Evolutionary conservation across 23 red algal genomes (phyloP), one percentile per base, ranked within the genome.

Genomic region (Gracilariopsis chorda): DNA sequence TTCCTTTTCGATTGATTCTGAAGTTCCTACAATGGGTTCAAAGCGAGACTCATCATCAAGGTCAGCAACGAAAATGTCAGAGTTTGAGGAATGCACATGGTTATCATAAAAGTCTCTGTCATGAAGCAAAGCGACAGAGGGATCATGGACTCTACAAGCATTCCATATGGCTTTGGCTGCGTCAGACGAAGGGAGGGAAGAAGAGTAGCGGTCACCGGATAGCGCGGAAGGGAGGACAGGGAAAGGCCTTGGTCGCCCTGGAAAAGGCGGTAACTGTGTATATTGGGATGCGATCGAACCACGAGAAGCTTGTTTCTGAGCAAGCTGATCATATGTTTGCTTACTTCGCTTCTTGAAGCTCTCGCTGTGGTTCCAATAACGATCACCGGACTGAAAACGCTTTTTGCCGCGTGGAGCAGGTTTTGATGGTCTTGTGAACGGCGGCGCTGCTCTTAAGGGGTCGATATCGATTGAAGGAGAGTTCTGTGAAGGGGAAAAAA

Each of bases 1-100:
- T 17, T 86, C 88, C 51, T 96, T 96, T 77, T 96, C 94, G 46
- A 96, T 71, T 23, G 68, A 55, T 45, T 91, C 45, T 28, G 55
- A 82, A n/a, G 77, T 91, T 40, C 88, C 88, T 76, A 91, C 75
- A 79, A 91, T 65, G 48, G 88, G 43, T 75, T 82, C 88, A 69
- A 70, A 80, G 52, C 51, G 48, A 47, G 45, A 82, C 36, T 80
- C 88, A 81, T 51, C 75, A 43, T 91, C 58, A 29, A 24, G 61
- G 44, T 78, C 85, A 45, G 61, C n/a, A 68, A 70, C 48, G 34
- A 43, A 53, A 71, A 49, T 34, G 78, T 46, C 32, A 43, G 44
- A 53, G 19, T 61, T 61, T 37, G 62, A 63, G 34, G 58, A 64
- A 27, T 48, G 30, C 25, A 35, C 23, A 10, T 47, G 36, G 33